phyloP scores from a whole-genome alignment of 768 basidiomycete genomes.

The Roridomyces roridus region DNA sequence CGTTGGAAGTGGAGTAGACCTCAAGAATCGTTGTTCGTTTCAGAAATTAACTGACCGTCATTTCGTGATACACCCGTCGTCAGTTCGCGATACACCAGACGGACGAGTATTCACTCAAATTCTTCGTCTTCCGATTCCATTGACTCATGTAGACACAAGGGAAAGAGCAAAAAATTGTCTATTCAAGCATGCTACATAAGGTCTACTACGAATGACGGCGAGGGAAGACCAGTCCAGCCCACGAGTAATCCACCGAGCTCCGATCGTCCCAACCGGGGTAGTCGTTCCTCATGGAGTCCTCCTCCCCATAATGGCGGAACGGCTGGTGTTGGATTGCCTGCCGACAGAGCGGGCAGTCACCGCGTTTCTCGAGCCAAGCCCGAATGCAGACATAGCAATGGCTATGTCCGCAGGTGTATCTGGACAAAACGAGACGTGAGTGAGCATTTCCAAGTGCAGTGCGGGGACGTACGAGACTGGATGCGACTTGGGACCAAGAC shows the following conservation, averaged over 20 bases:
- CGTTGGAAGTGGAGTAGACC: no score
- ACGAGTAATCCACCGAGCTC: background rate
- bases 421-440: background rate
- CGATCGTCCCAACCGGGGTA: background rate
- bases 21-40: no score
- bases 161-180: no score
- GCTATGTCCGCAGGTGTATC: background rate
- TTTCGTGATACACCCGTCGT: no score
- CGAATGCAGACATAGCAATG: conserved; percentile 4
- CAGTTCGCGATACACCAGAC: no score
- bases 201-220: no score
- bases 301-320: conserved; percentile 1
- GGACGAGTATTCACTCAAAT: no score
- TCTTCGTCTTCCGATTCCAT: no score
- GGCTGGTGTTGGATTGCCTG: background rate
- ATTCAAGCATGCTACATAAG: no score
- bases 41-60: no score
- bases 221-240: background rate
- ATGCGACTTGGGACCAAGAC: no score
- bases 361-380: background rate
- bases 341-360: background rate
- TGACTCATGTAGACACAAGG: no score
- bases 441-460: background rate
- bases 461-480: background rate
- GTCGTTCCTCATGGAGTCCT: background rate